These are phyloP conservation scores for Irpex lacteus DNA, from an alignment of 1,284 basidiomycete genomes.

Conservation along the genomic window DNA sequence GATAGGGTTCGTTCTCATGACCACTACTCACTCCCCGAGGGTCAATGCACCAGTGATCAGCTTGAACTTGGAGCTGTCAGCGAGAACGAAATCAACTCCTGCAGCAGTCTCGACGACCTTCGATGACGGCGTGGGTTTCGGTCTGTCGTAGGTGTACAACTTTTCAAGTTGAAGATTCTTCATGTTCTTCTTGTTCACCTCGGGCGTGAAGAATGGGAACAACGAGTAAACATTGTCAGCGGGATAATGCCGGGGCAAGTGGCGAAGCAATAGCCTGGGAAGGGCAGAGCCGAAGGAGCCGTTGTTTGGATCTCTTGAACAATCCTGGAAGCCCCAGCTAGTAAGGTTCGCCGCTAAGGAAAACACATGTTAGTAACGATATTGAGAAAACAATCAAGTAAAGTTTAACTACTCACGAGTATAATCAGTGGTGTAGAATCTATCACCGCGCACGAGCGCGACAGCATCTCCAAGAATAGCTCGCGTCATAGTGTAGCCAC, in stretches of 20 bases:
- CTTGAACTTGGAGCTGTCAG: slow-evolving; percentile 37
- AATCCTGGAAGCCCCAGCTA: slow-evolving; percentile 74
- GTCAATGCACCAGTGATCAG: slow-evolving; percentile 13
- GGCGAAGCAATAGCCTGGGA: slow-evolving; percentile 68
- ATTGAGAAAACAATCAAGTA: slow-evolving; percentile 1
- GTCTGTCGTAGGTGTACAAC: slow-evolving; percentile 54
- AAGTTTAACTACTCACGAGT: slow-evolving; percentile 34
- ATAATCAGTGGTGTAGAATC: slow-evolving; percentile 21
- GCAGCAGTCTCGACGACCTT: slow-evolving; percentile 41
- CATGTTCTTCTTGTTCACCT: slow-evolving; percentile 58
- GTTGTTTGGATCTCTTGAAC: slow-evolving; percentile 58
- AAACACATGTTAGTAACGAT: neutral
- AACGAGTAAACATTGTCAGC: slow-evolving; percentile 71
- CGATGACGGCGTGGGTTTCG: slow-evolving; percentile 32
- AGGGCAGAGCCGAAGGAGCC: slow-evolving; percentile 74
- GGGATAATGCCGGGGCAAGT: slow-evolving; percentile 68
- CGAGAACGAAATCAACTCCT: slow-evolving; percentile 41
- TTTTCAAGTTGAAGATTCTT: slow-evolving; percentile 50
- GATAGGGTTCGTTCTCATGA: no score
- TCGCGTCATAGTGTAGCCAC: slow-evolving; percentile 85
- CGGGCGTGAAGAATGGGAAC: slow-evolving; percentile 81
- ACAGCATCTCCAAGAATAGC: slow-evolving; percentile 85
- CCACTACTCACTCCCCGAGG: neutral
- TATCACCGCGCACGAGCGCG: slow-evolving; percentile 48
- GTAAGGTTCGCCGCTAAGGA: slow-evolving; percentile 65